phyloP scores from a whole-genome alignment of 352 stramenopile genomes.

The Phytophthora europaea region DNA sequence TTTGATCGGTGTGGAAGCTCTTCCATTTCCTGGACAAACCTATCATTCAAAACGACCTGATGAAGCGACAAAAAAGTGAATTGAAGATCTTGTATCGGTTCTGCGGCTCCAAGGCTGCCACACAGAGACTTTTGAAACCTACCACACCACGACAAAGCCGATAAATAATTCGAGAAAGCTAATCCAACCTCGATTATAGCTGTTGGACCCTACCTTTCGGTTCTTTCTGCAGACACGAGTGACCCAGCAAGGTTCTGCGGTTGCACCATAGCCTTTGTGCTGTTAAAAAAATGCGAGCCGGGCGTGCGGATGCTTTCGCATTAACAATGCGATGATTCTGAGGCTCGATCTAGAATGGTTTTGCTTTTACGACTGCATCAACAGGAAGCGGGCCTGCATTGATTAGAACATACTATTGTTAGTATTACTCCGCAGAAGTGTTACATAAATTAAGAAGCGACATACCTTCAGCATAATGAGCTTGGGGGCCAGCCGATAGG shows the following conservation, averaged over 20 bases:
- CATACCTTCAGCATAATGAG: constrained; percentile 14
- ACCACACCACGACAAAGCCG: not conserved
- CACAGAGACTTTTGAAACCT: not conserved
- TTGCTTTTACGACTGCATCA: constrained; percentile 10
- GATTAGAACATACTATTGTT: not conserved
- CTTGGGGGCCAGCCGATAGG: not conserved
- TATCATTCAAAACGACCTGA: not conserved
- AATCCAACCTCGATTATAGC: not conserved
- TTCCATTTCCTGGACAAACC: not conserved
- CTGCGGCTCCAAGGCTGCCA: not conserved
- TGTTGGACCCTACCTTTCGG: not conserved
- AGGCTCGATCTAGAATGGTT: not conserved
- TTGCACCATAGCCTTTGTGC: not conserved
- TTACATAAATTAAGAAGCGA: not conserved
- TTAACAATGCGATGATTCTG: constrained; percentile 4
- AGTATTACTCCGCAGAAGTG: not conserved
- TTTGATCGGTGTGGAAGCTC: not conserved
- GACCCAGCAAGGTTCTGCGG: not conserved
- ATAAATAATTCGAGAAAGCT: not conserved
- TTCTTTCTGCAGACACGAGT: not conserved
- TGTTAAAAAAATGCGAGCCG: not conserved
- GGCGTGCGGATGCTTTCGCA: not conserved
- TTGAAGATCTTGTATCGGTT: not conserved
- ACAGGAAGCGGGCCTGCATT: constrained; percentile 9
- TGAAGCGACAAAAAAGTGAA: not conserved